Evolutionary conservation across 164 flowering plant species (phyloP).

Genomic region (Pachysandra terminalis): DNA sequence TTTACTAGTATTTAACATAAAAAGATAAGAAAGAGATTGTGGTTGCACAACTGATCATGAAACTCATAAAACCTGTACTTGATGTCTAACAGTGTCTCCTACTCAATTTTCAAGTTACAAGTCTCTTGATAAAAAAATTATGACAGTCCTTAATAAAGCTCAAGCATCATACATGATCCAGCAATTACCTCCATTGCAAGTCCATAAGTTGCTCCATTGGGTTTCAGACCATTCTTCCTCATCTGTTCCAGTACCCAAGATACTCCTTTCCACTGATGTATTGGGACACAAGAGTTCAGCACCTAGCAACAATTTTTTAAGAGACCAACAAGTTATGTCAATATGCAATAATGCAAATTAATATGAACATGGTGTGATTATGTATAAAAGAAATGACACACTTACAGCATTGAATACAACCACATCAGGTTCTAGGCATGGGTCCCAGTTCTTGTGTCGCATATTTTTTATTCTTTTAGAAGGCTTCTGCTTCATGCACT

Average conservation of each 20-base stretch:
- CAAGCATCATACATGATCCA: not conserved
- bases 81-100: no score
- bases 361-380: no score
- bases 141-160: no score
- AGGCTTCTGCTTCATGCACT: conserved; percentile 76
- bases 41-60: no score
- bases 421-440: conserved; percentile 80
- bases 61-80: no score
- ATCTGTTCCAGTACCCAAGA: conserved; percentile 87
- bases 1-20: no score
- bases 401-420: conserved; percentile 95
- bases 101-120: no score
- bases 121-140: no score
- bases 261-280: conserved; percentile 85
- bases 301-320: conserved; percentile 40
- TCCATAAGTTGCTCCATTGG: conserved; percentile 90
- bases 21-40: no score
- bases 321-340: conserved; percentile 2
- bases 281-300: conserved; percentile 82
- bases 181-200: conserved; percentile 96
- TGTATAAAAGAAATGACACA: not conserved
- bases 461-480: conserved; percentile 41
- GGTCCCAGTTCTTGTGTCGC: conserved; percentile 70
- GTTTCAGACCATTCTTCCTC: conserved; percentile 63
- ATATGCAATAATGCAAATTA: conserved; percentile 1